These are phyloP conservation scores for Geotrichum reessii DNA, from an alignment of 1,139 yeast genomes.

Conservation along the genomic window DNA sequence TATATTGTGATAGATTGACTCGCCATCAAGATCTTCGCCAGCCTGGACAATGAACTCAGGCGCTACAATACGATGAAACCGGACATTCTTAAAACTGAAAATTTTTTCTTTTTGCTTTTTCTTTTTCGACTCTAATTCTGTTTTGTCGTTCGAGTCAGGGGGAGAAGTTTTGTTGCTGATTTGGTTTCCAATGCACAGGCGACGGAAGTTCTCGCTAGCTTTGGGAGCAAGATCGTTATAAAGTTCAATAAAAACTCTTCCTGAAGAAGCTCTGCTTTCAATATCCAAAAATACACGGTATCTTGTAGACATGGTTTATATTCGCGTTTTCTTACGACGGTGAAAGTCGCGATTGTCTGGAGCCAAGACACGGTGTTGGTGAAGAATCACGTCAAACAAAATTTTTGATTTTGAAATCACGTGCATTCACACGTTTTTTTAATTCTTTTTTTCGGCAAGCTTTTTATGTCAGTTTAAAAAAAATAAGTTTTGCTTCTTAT, in stretches of 20 bases:
- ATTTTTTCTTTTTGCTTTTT: conserved; percentile 7
- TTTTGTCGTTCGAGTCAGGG: neutral
- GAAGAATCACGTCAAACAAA: neutral
- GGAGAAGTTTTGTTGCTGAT: neutral
- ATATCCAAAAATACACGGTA: conserved; percentile 54
- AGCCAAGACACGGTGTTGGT: neutral
- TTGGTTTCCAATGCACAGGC: conserved; percentile 27
- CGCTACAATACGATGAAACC: conserved; percentile 63
- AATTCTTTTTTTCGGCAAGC: neutral
- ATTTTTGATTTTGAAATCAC: neutral
- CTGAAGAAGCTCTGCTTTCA: conserved; percentile 44
- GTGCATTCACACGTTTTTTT: neutral
- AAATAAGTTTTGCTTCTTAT: neutral
- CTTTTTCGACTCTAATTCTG: conserved; percentile 1
- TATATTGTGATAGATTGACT: conserved; percentile 23
- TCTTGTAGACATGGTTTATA: conserved; percentile 1
- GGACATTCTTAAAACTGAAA: conserved; percentile 41
- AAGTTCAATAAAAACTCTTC: conserved; percentile 63
- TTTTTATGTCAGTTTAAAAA: neutral
- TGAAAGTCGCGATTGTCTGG: neutral
- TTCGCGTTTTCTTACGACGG: neutral
- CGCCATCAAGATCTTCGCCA: conserved; percentile 49
- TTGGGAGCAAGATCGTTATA: conserved; percentile 51
- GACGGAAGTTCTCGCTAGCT: conserved; percentile 42
- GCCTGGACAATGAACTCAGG: conserved; percentile 72